Percentiles rank a stretch among this genome's conserved stretches.
Conservation (phyloP, 1,139 yeast species). For the Sugiyamaella novakii region DNA sequence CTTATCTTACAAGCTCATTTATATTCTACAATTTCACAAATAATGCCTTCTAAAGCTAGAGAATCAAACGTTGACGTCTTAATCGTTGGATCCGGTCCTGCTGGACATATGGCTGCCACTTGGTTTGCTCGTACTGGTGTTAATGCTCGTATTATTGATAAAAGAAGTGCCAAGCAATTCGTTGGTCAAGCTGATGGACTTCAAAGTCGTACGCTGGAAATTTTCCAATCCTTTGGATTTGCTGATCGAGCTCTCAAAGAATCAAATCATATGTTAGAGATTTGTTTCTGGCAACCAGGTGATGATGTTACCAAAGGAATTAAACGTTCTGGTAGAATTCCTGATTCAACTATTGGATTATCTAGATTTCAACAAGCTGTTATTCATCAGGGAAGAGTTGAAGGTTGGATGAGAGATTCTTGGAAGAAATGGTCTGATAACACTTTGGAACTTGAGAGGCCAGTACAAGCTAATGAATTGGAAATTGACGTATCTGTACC, state of each 20-base stretch:
- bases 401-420: constrained; percentile 39
- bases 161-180: constrained; percentile 39
- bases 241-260: constrained; percentile 41
- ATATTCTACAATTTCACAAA: too few species aligned
- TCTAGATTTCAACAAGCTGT: constrained; percentile 43
- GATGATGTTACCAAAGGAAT: constrained; percentile 25
- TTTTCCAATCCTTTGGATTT: constrained; percentile 42
- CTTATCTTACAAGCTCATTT: too few species aligned
- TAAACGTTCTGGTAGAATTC: constrained; percentile 37
- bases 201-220: constrained; percentile 43
- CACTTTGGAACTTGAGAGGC: constrained; percentile 37
- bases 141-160: constrained; percentile 42
- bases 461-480: constrained; percentile 37
- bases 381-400: constrained; percentile 44
- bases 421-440: constrained; percentile 39
- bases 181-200: constrained; percentile 48
- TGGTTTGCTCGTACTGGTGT: constrained; percentile 44
- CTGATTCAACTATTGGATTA: constrained; percentile 41
- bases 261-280: constrained; percentile 40
- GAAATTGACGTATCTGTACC: constrained; percentile 35
- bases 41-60: constrained; percentile 19
- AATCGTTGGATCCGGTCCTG: constrained; percentile 47
- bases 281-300: constrained; percentile 32
- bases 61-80: constrained; percentile 42
- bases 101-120: constrained; percentile 43